A percentile compares a stretch with the other conserved stretches of the same genome.
phyloP scores from a whole-genome alignment of 306 rosid genomes.

The Gillenia trifoliata region DNA sequence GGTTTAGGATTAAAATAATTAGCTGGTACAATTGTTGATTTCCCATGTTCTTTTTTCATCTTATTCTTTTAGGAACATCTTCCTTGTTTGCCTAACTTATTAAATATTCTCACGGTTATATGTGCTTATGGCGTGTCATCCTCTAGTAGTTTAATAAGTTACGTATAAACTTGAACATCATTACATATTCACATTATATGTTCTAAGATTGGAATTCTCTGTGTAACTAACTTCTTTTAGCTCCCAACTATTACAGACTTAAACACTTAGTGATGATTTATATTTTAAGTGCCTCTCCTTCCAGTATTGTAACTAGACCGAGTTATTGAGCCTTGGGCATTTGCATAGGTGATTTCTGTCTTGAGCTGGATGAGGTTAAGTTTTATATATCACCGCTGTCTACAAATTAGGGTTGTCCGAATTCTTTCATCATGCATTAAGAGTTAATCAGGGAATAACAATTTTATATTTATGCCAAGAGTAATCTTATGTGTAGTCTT shows the following conservation, averaged over 20 bases:
- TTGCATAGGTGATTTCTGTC: background rate
- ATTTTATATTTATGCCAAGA: too few species aligned
- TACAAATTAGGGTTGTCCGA: background rate
- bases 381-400: background rate
- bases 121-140: background rate
- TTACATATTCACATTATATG: background rate
- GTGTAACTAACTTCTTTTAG: background rate
- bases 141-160: background rate
- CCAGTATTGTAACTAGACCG: background rate
- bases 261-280: background rate
- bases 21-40: background rate
- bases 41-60: background rate
- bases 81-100: background rate
- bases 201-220: background rate
- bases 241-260: background rate
- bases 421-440: background rate
- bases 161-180: background rate
- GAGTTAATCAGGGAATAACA: too few species aligned
- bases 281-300: background rate
- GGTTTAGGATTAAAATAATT: background rate
- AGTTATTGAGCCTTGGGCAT: background rate
- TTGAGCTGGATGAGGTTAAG: background rate
- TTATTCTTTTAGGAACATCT: background rate
- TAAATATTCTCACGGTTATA: background rate
- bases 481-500: background rate